Evolutionary conservation across 2,329 filamentous ascomycete genomes (phyloP), one percentile per base, ranked within the genome.

Genomic region (Diaporthe helianthi): DNA sequence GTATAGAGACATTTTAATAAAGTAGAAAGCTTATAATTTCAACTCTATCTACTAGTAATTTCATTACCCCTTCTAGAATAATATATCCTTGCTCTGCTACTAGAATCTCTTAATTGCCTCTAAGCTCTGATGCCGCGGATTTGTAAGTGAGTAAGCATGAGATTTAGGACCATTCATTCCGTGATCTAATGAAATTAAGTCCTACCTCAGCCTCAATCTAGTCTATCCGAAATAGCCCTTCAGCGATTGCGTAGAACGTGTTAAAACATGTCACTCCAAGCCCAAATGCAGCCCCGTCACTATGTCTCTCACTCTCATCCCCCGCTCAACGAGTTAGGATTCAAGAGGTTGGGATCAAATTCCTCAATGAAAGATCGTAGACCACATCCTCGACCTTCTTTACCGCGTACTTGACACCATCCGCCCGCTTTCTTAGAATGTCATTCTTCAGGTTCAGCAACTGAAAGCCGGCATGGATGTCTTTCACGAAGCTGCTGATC

Each of bases 371-470:
- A 68, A 99, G 83, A 79, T 99, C 96, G 77, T 99, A 99, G 63
- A 98, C 95, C 15, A 99, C 94, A 78, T 98, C 96, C 84, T 99
- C 96, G 15, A 98, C 93, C 79, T 97, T 95, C 86, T 98, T 99
- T 76, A 99, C 93, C 76, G 92, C 91, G 78, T 99, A 99, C 85
- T 99, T 99, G 80, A 99, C 92, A 6, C 91, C 92, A 81, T 99
- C 96, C 68, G 93, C 93, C 72, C 93, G 87, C 82, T 94, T 93
- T 70, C 96, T 88, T 76, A 99, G 82, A 26, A 90, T 90, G 79
- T 99, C 96, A 76, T 99, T 99, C 86, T 98, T 98, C 74, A 99
- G 85, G 79, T 99, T 99, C 74, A 99, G 87, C 74, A 98, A 89
- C 86, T 98, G 96, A 82, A 99, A 99, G 19, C 95, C 96, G 3